Evolutionary conservation across 441 rosid genomes (phyloP).

Genomic region (Pelargonium citronellum): DNA sequence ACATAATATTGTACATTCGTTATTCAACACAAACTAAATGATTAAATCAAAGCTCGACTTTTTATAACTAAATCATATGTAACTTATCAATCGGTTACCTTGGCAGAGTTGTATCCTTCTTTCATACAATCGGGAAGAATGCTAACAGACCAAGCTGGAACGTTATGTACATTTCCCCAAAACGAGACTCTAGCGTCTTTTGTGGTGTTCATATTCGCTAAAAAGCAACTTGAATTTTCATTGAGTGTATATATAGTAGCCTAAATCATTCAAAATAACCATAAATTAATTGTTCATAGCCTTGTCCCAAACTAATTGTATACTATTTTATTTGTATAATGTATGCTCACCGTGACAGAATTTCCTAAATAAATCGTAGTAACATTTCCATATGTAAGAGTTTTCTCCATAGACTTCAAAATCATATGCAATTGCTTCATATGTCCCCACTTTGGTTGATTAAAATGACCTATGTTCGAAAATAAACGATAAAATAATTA

Average conservation of each 20-base stretch:
- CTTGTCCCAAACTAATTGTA: too few relatives aligned
- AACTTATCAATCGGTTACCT: slow-evolving; percentile 26
- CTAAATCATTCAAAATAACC: slow-evolving; percentile 18
- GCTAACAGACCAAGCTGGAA: slow-evolving; percentile 66
- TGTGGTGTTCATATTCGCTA: slow-evolving; percentile 36
- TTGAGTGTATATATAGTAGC: slow-evolving; percentile 35
- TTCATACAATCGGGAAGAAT: slow-evolving; percentile 46
- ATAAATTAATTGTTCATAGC: not conserved
- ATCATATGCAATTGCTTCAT: slow-evolving; percentile 47
- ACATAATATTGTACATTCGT: not conserved
- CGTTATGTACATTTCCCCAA: slow-evolving; percentile 23
- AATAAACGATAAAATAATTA: not conserved
- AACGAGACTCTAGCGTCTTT: slow-evolving; percentile 32
- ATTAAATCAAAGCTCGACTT: too few relatives aligned
- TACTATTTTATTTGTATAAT: not conserved
- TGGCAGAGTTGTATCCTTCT: slow-evolving; percentile 47
- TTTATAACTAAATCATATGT: too few relatives aligned
- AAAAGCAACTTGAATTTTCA: slow-evolving; percentile 48
- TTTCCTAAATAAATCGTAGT: slow-evolving; percentile 31
- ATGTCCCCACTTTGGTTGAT: slow-evolving; percentile 72
- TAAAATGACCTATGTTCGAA: slow-evolving; percentile 36
- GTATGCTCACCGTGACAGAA: slow-evolving; percentile 23
- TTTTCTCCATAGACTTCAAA: slow-evolving; percentile 42
- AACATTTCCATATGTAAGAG: slow-evolving; percentile 43
- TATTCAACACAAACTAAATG: not conserved